These are phyloP conservation scores for Graphiopsis chlorocephala DNA, from an alignment of 2,329 filamentous ascomycete genomes.

Conservation along the genomic window DNA sequence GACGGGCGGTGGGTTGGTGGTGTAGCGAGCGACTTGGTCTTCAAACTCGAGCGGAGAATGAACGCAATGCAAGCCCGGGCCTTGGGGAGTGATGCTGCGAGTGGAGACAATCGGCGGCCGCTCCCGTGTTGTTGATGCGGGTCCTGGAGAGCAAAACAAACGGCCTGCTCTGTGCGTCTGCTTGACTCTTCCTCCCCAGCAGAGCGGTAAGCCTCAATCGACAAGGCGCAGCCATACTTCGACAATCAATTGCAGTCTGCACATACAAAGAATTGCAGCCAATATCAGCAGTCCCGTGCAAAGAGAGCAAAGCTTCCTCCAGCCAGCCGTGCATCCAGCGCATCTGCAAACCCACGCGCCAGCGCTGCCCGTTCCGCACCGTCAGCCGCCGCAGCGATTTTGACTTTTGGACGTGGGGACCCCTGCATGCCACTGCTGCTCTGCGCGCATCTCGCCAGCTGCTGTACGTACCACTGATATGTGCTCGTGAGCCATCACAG, in stretches of 20 bases:
- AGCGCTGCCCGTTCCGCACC: neutral
- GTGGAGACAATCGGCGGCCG: neutral
- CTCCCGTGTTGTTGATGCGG: neutral
- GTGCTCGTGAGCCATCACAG: neutral
- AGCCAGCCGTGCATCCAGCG: neutral
- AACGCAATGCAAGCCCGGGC: neutral
- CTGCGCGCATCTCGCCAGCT: neutral
- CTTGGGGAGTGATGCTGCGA: neutral
- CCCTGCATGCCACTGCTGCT: constrained; percentile 5
- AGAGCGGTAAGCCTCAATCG: neutral
- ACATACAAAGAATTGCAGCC: neutral
- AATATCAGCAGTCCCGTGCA: neutral
- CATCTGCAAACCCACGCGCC: neutral
- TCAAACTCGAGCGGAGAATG: neutral
- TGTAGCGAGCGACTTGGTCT: neutral
- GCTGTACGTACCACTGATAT: neutral
- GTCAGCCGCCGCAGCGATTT: constrained; percentile 10
- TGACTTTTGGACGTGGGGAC: constrained; percentile 5
- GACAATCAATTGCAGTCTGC: neutral
- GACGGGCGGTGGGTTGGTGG: neutral
- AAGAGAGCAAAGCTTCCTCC: neutral
- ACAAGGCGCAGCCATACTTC: neutral
- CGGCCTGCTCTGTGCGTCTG: neutral
- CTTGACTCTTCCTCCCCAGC: too few species aligned
- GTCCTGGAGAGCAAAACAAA: neutral